Evolutionary conservation across 768 basidiomycete genomes (phyloP).

Genomic region (Sporobolomyces phaffii): DNA sequence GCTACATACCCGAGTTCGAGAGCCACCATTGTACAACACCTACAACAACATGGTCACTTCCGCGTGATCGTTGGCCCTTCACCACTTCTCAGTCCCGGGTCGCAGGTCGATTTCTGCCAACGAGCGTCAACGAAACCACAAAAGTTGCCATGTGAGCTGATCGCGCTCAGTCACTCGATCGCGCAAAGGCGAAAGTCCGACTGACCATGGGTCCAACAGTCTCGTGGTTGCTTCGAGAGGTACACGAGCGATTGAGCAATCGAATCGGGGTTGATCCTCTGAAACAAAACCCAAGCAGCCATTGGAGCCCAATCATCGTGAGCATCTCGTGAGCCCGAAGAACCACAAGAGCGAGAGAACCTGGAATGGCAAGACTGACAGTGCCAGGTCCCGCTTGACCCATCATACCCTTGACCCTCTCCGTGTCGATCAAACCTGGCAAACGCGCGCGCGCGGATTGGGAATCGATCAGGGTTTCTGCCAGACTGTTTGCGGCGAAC

Average conservation of each 20-base stretch:
- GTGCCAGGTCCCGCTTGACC: not conserved
- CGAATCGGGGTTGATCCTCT: slow-evolving; percentile 30
- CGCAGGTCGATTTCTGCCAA: slow-evolving; percentile 38
- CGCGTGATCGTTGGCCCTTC: not conserved
- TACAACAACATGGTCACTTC: not conserved
- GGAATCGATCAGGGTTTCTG: not conserved
- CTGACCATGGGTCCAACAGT: slow-evolving; percentile 38
- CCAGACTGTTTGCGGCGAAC: no score
- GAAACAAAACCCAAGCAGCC: no score
- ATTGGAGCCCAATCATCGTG: no score
- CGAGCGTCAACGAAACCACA: no score
- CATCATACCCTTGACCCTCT: not conserved
- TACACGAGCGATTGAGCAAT: slow-evolving; percentile 26
- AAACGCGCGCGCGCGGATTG: not conserved
- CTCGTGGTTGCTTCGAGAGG: slow-evolving; percentile 36
- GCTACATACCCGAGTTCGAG: not conserved
- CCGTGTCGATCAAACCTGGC: slow-evolving; percentile 38
- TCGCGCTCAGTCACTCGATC: no score
- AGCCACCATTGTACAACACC: not conserved
- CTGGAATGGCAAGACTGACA: no score
- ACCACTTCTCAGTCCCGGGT: slow-evolving; percentile 32
- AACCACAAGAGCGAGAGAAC: not conserved
- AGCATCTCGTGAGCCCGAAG: not conserved
- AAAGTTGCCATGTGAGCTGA: no score
- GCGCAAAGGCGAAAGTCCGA: not conserved